phyloP scores from a whole-genome alignment of 345 rosid genomes.

The Kandelia obovata region DNA sequence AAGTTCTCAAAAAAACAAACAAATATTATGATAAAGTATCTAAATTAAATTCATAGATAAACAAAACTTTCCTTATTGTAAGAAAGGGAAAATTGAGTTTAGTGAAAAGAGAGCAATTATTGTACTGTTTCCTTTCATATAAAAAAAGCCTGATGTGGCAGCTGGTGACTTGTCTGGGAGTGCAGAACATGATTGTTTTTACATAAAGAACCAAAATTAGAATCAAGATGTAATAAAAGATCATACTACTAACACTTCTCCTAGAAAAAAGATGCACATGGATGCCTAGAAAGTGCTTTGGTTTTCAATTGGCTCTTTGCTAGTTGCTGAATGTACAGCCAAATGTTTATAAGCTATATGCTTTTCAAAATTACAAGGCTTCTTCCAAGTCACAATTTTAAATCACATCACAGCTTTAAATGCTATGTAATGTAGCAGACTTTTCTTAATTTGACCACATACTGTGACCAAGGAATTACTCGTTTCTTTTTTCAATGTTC shows the following conservation, averaged over 20 bases:
- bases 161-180: not conserved
- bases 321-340: not conserved
- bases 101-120: not conserved
- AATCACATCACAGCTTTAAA: not conserved
- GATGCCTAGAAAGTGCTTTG: not conserved
- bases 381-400: constrained; percentile 11
- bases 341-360: not conserved
- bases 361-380: not conserved
- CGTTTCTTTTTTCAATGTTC: too few relatives aligned
- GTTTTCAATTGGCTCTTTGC: constrained; percentile 2
- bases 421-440: not conserved
- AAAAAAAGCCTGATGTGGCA: constrained; percentile 1
- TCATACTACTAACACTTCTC: not conserved
- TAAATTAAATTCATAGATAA: not conserved
- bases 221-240: constrained; percentile 5
- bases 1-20: not conserved
- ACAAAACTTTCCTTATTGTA: too few relatives aligned
- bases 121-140: not conserved
- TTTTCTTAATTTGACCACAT: constrained; percentile 20
- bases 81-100: not conserved
- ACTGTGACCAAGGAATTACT: not conserved
- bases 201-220: not conserved
- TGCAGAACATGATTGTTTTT: not conserved
- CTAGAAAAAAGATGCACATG: not conserved
- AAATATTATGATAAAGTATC: too few relatives aligned